Evolutionary conservation across 139 green algal genomes (phyloP).

Genomic region (Chlorella sorokiniana): DNA sequence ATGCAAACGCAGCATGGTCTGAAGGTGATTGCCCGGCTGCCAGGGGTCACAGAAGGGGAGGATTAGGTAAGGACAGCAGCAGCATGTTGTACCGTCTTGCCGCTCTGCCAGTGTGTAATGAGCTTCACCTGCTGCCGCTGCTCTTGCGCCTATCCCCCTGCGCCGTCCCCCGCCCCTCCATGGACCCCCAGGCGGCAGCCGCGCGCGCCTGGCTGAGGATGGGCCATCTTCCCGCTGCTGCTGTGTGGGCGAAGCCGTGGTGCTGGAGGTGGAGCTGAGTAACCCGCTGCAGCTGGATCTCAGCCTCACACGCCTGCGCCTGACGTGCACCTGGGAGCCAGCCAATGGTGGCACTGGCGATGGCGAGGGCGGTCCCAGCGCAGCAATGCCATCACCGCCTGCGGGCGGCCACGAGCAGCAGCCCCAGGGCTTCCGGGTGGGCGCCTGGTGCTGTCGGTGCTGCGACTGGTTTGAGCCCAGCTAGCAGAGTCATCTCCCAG

Average conservation of each 20-base stretch:
- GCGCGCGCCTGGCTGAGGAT: conserved; percentile 37
- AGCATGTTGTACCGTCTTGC: not conserved
- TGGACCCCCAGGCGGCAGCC: conserved; percentile 38
- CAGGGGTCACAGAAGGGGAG: not conserved
- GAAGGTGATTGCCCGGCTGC: not conserved
- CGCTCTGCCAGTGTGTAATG: no score
- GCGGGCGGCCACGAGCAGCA: conserved; percentile 27
- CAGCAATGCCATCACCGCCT: conserved; percentile 38
- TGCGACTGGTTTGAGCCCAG: not conserved
- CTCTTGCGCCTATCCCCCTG: not conserved
- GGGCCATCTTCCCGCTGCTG: conserved; percentile 46
- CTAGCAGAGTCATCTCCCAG: no score
- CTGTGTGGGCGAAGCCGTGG: conserved; percentile 73
- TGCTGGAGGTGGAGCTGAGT: conserved; percentile 70
- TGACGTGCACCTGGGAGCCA: conserved; percentile 66
- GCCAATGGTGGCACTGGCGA: conserved; percentile 26
- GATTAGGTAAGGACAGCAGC: not conserved
- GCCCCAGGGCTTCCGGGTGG: not conserved
- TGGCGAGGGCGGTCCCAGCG: conserved; percentile 11
- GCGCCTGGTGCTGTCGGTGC: not conserved
- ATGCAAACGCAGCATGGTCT: conserved; percentile 6
- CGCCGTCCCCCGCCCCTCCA: not conserved
- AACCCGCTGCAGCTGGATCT: conserved; percentile 84
- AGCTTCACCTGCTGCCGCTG: no score
- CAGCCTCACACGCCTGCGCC: conserved; percentile 58